Conservation (phyloP, 371 early-diverging fungal species). For the Funneliformis caledonium region DNA sequence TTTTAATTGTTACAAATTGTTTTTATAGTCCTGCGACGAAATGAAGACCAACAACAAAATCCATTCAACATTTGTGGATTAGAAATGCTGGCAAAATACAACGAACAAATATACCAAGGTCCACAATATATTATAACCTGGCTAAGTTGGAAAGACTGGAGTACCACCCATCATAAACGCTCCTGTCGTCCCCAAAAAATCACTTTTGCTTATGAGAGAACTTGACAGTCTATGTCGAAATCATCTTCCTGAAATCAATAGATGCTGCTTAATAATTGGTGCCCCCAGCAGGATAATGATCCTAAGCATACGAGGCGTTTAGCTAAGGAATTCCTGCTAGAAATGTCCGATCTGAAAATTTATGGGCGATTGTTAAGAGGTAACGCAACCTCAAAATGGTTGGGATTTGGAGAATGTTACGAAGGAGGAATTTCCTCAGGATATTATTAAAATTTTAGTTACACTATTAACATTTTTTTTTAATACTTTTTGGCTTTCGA, state of each 20-base stretch:
- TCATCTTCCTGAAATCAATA: not conserved
- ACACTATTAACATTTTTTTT: no score
- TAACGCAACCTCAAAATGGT: no score
- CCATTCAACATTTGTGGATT: constrained; percentile 3
- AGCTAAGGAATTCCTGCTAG: constrained; percentile 21
- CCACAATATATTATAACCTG: not conserved
- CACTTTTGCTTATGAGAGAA: no score
- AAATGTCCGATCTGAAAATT: not conserved
- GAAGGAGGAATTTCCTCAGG: no score
- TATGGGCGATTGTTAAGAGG: not conserved
- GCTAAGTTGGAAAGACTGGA: constrained; percentile 5
- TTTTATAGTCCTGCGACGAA: no score
- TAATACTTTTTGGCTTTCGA: no score
- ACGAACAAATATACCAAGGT: constrained; percentile 1
- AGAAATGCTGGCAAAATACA: not conserved
- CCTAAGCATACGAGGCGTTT: constrained; percentile 18
- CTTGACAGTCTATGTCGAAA: no score
- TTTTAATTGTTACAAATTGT: no score
- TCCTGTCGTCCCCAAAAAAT: constrained; percentile 19
- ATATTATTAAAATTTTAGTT: no score
- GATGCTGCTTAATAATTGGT: not conserved
- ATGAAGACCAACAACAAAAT: not conserved
- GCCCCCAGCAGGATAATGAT: constrained; percentile 25
- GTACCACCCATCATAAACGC: not conserved
- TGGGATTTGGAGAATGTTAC: no score